Percentiles rank a stretch among this genome's conserved stretches.
phyloP scores from a whole-genome alignment of 1,139 yeast species.

The Blastobotrys proliferans region DNA sequence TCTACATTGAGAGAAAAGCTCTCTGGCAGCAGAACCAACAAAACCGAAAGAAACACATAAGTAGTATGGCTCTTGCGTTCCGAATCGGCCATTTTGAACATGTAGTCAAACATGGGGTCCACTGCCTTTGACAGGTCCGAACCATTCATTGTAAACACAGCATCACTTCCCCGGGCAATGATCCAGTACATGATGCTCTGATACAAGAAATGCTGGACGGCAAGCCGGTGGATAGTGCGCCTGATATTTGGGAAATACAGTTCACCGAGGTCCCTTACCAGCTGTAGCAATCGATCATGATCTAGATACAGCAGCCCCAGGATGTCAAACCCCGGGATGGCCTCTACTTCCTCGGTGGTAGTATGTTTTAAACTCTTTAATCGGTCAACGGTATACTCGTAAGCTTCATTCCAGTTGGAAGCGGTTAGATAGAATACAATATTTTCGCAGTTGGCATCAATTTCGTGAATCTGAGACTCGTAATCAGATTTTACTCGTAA shows the following conservation, averaged over 20 bases:
- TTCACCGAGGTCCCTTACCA: constrained; percentile 40
- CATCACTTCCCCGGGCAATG: constrained; percentile 53
- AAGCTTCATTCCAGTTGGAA: constrained; percentile 47
- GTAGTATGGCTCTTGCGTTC: constrained; percentile 22
- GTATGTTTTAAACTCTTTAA: constrained; percentile 35
- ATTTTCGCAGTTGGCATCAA: constrained; percentile 46
- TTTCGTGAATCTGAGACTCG: constrained; percentile 33
- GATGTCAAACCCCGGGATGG: constrained; percentile 49
- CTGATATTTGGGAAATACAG: constrained; percentile 42
- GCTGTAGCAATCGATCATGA: constrained; percentile 36
- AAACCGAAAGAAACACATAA: constrained; percentile 32
- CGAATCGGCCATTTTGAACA: constrained; percentile 21
- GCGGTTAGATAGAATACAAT: constrained; percentile 51
- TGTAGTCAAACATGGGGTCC: constrained; percentile 24
- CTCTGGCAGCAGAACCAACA: constrained; percentile 33
- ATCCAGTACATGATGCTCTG: constrained; percentile 53
- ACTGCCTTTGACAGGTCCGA: constrained; percentile 10
- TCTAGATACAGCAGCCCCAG: constrained; percentile 49
- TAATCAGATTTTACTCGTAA: no score
- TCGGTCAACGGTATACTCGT: constrained; percentile 16
- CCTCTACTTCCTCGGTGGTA: constrained; percentile 21
- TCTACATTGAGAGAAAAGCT: no score
- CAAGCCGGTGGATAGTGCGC: constrained; percentile 52
- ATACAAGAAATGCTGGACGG: constrained; percentile 49
- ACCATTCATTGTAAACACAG: constrained; percentile 25